Evolutionary conservation across 345 rosid genomes (phyloP).

Genomic region (Salix suchowensis): DNA sequence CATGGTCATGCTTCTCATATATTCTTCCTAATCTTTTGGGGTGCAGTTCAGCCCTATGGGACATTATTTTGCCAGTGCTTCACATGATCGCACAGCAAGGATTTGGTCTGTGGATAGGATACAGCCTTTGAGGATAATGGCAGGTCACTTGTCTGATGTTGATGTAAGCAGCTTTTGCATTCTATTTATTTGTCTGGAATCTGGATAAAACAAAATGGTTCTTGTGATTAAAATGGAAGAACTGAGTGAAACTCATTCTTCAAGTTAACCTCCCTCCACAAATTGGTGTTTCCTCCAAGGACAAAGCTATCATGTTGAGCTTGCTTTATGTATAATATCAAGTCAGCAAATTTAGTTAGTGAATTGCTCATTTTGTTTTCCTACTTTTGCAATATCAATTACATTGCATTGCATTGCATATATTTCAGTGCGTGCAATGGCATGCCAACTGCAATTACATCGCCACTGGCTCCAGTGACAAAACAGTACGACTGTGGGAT

Average conservation of each 20-base stretch:
- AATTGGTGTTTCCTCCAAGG: background rate
- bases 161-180: constrained; percentile 52
- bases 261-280: background rate
- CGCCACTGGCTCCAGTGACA: constrained; percentile 92
- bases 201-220: background rate
- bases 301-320: background rate
- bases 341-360: background rate
- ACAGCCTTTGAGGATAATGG: constrained; percentile 91
- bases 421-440: constrained; percentile 88
- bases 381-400: background rate
- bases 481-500: constrained; percentile 90
- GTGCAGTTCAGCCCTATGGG: constrained; percentile 94
- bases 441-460: constrained; percentile 95
- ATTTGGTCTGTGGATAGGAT: constrained; percentile 94
- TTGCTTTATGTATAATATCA: background rate
- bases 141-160: constrained; percentile 97
- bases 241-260: background rate
- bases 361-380: background rate
- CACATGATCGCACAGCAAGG: constrained; percentile 95
- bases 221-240: background rate
- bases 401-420: background rate
- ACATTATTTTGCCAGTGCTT: constrained; percentile 88
- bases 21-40: constrained; percentile 20
- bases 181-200: background rate
- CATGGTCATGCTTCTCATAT: constrained; percentile 8